These are phyloP conservation scores for Cordyceps cateniannulata DNA, from an alignment of 2,329 filamentous ascomycete species.

Conservation along the genomic window DNA sequence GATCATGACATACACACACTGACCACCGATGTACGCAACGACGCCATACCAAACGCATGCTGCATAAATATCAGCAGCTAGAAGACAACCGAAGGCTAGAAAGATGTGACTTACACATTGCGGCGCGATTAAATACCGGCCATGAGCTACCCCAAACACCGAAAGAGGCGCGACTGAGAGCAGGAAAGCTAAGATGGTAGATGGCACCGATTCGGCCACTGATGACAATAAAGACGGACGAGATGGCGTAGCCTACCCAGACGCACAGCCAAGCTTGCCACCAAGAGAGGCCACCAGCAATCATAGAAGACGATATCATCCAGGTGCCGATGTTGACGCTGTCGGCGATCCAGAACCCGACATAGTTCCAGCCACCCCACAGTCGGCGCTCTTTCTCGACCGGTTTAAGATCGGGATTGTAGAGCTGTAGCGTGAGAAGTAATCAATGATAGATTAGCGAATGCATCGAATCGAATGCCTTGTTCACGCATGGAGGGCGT, in stretches of 20 bases:
- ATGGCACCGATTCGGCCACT: slow-evolving; percentile 79
- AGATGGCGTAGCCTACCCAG: slow-evolving; percentile 77
- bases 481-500: not conserved
- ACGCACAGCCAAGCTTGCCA: slow-evolving; percentile 91
- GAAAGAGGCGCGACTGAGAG: slow-evolving; percentile 70
- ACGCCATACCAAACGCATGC: slow-evolving; percentile 86
- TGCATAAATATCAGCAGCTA: slow-evolving; percentile 15
- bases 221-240: slow-evolving; percentile 66
- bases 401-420: slow-evolving; percentile 73
- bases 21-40: slow-evolving; percentile 76
- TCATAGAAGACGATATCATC: slow-evolving; percentile 88
- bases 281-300: slow-evolving; percentile 73
- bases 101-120: slow-evolving; percentile 48
- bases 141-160: slow-evolving; percentile 85
- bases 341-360: slow-evolving; percentile 81
- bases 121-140: slow-evolving; percentile 85
- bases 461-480: not conserved
- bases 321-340: slow-evolving; percentile 87
- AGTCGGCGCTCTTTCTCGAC: slow-evolving; percentile 74
- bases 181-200: slow-evolving; percentile 87
- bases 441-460: not conserved
- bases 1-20: slow-evolving; percentile 87
- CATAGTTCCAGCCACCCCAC: slow-evolving; percentile 85
- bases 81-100: not conserved
- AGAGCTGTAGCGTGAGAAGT: slow-evolving; percentile 44